Percentiles rank a stretch among this genome's conserved stretches.
Conservation (phyloP, 805 yeast genomes). For the Teunomyces gatunensis region DNA sequence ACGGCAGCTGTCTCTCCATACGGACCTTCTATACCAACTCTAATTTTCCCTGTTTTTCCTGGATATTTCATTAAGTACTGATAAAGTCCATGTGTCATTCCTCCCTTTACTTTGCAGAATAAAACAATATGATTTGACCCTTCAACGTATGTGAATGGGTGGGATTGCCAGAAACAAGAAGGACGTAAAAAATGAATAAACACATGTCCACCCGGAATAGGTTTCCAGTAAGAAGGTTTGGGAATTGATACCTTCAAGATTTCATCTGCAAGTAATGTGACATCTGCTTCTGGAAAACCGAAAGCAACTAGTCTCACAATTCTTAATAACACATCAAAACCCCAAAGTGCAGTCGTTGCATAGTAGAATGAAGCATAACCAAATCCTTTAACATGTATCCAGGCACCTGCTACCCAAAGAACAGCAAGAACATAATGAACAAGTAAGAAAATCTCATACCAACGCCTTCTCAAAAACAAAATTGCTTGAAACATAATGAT, state of each 20-base stretch:
- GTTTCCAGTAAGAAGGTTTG: constrained; percentile 35
- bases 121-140: constrained; percentile 19
- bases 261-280: constrained; percentile 31
- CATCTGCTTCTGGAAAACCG: constrained; percentile 34
- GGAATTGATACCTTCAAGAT: constrained; percentile 37
- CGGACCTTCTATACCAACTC: constrained; percentile 60
- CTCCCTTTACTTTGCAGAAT: constrained; percentile 36
- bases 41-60: constrained; percentile 22
- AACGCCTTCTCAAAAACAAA: constrained; percentile 42
- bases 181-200: constrained; percentile 36
- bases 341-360: constrained; percentile 36
- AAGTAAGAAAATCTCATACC: constrained; percentile 54
- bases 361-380: constrained; percentile 30
- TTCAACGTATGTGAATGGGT: constrained; percentile 38
- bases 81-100: constrained; percentile 33
- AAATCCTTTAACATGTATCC: constrained; percentile 41
- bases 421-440: constrained; percentile 57
- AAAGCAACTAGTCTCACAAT: constrained; percentile 26
- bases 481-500: constrained; percentile 46
- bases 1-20: constrained; percentile 57
- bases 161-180: constrained; percentile 42
- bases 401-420: constrained; percentile 46
- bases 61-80: constrained; percentile 25
- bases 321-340: constrained; percentile 32
- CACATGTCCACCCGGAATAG: constrained; percentile 41